These are phyloP conservation scores for Skeletonema costatum DNA, from an alignment of 108 stramenopile species.

Conservation along the genomic window DNA sequence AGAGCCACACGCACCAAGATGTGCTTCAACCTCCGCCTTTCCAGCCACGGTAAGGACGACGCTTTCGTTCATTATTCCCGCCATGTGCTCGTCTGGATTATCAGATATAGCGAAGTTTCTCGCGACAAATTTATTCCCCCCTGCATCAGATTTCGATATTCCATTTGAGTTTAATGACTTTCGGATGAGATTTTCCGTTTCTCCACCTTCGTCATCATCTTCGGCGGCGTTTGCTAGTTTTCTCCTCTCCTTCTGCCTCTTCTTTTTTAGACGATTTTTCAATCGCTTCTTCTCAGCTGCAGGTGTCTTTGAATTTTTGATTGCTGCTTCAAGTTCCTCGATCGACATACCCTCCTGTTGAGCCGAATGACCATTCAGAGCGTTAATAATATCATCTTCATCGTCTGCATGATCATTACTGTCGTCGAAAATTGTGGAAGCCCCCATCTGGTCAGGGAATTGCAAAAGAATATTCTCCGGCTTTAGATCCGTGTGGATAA, in stretches of 20 bases:
- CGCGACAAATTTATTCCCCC: conserved; percentile 68
- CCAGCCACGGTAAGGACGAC: conserved; percentile 52
- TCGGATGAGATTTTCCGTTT: conserved; percentile 45
- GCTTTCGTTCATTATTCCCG: conserved; percentile 58
- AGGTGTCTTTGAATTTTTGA: conserved; percentile 56
- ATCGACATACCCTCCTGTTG: conserved; percentile 52
- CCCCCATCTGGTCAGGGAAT: conserved; percentile 51
- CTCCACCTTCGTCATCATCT: conserved; percentile 44
- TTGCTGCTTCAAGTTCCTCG: conserved; percentile 58
- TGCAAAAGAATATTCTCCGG: conserved; percentile 94
- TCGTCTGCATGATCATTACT: conserved; percentile 55
- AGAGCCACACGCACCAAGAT: conserved; percentile 48
- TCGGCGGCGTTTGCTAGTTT: conserved; percentile 48
- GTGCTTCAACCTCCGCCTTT: conserved; percentile 44
- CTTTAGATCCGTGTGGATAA: conserved; percentile 99
- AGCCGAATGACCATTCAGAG: neutral
- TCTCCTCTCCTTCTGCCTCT: conserved; percentile 74
- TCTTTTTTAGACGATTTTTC: conserved; percentile 78
- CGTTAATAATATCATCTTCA: conserved; percentile 77
- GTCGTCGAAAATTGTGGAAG: conserved; percentile 50
- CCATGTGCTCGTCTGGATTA: conserved; percentile 51
- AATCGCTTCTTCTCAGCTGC: conserved; percentile 67
- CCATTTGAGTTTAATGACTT: conserved; percentile 29
- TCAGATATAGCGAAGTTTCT: conserved; percentile 67
- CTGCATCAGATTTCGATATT: conserved; percentile 39